Evolutionary conservation across 202 grass and related monocot genomes (phyloP), one percentile per base, ranked within the genome.

Genomic region (Eragrostis tef): DNA sequence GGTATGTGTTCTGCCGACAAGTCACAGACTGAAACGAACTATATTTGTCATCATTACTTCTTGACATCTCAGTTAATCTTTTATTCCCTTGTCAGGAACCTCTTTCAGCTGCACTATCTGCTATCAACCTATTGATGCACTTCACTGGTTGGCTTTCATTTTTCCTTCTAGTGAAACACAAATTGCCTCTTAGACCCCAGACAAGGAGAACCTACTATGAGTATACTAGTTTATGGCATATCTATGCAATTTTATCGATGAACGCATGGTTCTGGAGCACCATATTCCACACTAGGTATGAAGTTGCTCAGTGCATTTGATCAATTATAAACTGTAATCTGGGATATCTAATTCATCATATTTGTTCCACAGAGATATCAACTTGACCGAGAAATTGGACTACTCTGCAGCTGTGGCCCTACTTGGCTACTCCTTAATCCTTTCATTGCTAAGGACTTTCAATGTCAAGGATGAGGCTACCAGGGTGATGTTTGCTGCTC

Each of bases 251-350:
- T 24, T 70, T 98, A 78, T 93, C 94, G 41, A 91, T 98, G 61
- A 98, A 93, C 74, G 86, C 94, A 70, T 98, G 94, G 94, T 91
- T 89, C 60, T 98, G 92, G 92, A 98, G 94, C 81, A 83, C 84
- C 77, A 75, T 98, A 79, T 94, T 98, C 71, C 94, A 98, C 85
- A 94, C 88, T 64, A 90, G 92, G 92, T 94, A 86, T 85, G 57
- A 74, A 79, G 6, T 65, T 90, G 6, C 70, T 69, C 24, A 63
- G 54, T 47, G 24, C 49, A 6, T n/a, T 74, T 8, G 11, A 16
- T 2, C 7, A 11, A 61, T 4, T 64, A 70, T 45, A 51, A 74
- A 6, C 31, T 41, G 10, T 52, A 22, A 48, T 66, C 9, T 24
- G 27, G 34, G 44, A 17, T 84, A 75, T 27, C 70, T 83, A 64